Evolutionary conservation across 116 monocot genomes (phyloP), one percentile per base, ranked within the genome.

Genomic region (Cymodocea nodosa): DNA sequence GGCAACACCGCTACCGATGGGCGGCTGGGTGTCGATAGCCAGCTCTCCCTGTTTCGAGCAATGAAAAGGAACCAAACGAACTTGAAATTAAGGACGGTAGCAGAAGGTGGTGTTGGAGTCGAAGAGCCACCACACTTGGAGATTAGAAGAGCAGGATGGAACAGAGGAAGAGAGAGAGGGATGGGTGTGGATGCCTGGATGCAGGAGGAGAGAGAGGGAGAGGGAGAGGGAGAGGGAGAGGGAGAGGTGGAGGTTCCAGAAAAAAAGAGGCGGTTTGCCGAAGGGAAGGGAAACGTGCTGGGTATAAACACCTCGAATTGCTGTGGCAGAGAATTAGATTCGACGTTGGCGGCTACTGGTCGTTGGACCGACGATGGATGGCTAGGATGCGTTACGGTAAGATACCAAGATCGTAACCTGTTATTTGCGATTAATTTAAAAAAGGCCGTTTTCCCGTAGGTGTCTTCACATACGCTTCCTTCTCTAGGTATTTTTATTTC

Each of bases 11-110:
- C 64, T 64, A 0, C 70, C 77, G 12, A 68, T 64, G 59, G 53
- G 59, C 20, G 13, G 75, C 51, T 64, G 73, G 60, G 70, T 71
- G 67, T 80, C 73, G 67, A 83, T 65, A 23, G 80, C 80, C 75
- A 82, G 75, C 62, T 37, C 25, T 58, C 44, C 44, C 12, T 8
- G 44, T 44, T 44, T 44, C 44, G 9, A 44, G 8, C 44, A 44
- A 10, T 8, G 7, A 51, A n/a, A n/a, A 59, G 15, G 60, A 13
- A 19, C 44, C 22, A 22, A 23, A 25, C 10, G 20, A 20, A 14
- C 13, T 17, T 11, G 49, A 8, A 16, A 35, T 16, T 10, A 25
- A 18, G 62, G 55, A 59, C 22, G 5, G 19, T 7, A 50, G 37
- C 19, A 58, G 50, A 23, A 30, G 30, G 4, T 8, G 19, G 48